Evolutionary conservation across 106 monocot species (phyloP).

Genomic region (Posidonia australis): DNA sequence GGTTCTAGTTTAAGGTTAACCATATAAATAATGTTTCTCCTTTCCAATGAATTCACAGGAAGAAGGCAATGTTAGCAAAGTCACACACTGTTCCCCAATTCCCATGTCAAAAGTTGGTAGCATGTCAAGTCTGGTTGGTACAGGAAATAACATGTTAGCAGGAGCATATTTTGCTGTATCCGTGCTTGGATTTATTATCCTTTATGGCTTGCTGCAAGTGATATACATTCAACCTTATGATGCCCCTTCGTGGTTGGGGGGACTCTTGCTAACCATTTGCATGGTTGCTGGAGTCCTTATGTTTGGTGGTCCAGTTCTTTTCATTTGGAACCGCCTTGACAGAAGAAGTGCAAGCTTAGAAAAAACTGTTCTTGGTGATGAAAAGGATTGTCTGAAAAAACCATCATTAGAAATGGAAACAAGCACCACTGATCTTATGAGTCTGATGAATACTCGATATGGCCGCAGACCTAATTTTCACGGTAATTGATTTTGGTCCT

Average conservation of each 20-base stretch:
- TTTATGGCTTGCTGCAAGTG: conserved; percentile 35
- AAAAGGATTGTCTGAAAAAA: conserved; percentile 10
- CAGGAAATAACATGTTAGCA: conserved; percentile 57
- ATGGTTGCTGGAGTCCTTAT: conserved; percentile 59
- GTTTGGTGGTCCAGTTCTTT: conserved; percentile 45
- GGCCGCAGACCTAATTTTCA: conserved; percentile 64
- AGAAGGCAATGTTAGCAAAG: conserved; percentile 32
- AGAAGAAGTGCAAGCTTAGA: conserved; percentile 15
- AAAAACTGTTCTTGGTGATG: conserved; percentile 1
- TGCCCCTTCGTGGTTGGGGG: conserved; percentile 58
- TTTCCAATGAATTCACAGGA: conserved; percentile 32
- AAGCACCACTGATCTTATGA: conserved; percentile 22
- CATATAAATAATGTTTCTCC: background rate
- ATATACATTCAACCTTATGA: conserved; percentile 42
- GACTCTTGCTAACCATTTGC: conserved; percentile 46
- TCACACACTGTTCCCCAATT: conserved; percentile 8
- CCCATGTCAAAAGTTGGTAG: conserved; percentile 13
- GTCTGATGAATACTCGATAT: conserved; percentile 38
- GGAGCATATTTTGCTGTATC: conserved; percentile 54
- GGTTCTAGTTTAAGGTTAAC: background rate
- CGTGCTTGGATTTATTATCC: conserved; percentile 40
- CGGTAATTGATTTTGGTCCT: conserved; percentile 29
- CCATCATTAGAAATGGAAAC: background rate
- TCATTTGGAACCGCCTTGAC: conserved; percentile 55
- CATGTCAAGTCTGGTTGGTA: conserved; percentile 82